Evolutionary conservation across 1,139 yeast genomes (phyloP).

Genomic region (Scheffersomyces parashehatae): DNA sequence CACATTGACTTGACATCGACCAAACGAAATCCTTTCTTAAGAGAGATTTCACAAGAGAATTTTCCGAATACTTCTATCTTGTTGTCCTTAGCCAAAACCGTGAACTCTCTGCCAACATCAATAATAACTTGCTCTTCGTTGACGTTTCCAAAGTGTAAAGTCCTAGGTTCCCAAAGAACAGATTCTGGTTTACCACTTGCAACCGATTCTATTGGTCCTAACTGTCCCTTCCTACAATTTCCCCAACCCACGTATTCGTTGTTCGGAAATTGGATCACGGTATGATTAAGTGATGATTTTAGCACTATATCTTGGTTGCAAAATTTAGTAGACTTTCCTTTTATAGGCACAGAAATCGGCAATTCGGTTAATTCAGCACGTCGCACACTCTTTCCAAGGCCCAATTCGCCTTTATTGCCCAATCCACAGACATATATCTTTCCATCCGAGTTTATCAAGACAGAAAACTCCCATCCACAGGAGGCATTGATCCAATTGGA

Average conservation of each 20-base stretch:
- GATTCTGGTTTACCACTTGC: constrained; percentile 17
- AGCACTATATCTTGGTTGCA: constrained; percentile 18
- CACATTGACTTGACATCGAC: constrained; percentile 61
- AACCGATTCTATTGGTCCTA: constrained; percentile 29
- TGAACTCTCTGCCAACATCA: constrained; percentile 50
- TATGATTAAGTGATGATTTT: constrained; percentile 57
- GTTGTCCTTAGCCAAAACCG: constrained; percentile 19
- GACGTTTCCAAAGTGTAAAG: constrained; percentile 17
- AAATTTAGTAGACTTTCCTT: background rate
- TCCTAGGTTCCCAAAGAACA: constrained; percentile 27
- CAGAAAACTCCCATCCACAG: constrained; percentile 81
- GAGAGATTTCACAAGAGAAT: background rate
- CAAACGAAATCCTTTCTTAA: constrained; percentile 1
- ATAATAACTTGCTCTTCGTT: constrained; percentile 11
- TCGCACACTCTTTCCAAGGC: constrained; percentile 42
- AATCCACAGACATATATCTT: constrained; percentile 56
- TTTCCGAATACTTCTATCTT: constrained; percentile 18
- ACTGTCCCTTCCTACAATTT: constrained; percentile 72
- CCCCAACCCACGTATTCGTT: constrained; percentile 80
- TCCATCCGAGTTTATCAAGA: constrained; percentile 45
- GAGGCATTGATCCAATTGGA: constrained; percentile 44
- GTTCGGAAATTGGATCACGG: constrained; percentile 42
- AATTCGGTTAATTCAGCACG: constrained; percentile 7
- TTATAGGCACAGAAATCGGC: background rate
- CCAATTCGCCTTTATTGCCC: constrained; percentile 78